Base-by-base conservation (phyloP, 768 basidiomycete species). In the Boletus edulis region DNA sequence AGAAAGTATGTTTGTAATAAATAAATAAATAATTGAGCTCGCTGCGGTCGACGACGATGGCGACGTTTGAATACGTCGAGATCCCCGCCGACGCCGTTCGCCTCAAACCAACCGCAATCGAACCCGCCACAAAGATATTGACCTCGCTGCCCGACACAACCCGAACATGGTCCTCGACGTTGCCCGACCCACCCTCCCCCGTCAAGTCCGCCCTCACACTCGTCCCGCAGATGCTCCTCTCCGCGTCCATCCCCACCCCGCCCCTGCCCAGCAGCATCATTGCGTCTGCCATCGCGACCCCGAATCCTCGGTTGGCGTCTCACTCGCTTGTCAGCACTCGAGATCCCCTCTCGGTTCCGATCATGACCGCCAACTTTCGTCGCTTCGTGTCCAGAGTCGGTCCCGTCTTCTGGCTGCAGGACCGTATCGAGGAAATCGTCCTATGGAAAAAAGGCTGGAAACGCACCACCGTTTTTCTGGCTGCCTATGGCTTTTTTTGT, bases 361-460 rank as follows among this genome's bases (percentile, higher is more conserved):
- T 85, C 27, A 87, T 86, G 59, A 85, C 89, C 2, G 43, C 39
- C 43, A 65, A 62, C 39, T 94, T 94, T 64, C 81, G 86, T 58
- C 76, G 91, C 22, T 95, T 96, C 55, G 81, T 94, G 4, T 79
- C 83, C 7, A 85, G 79, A 60, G 76, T 84, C 4, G 90, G 91
- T 1, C 87, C 89, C 0, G 72, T 94, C 8, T 96, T 95, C 63
- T 96, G 93, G 94, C 59, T 95, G 18, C 91, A 91, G 71, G 94
- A 97, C 66, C 73, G 94, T 1, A 65, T 91, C 14, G 94, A 96
- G 68, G 94, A 95, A 72, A 77, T 94, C 4, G 52, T 95, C 4
- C 75, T 89, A 59, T 95, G 94, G 94, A 86, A 81, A 67, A 79
- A 81, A 43, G 86, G 87, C 0, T 87, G 85, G 86, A 80, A 78